Percentiles rank a stretch among this genome's conserved stretches.
Evolutionary conservation across 164 flowering plant genomes (phyloP).

Genomic region (Dillenia suffruticosa): DNA sequence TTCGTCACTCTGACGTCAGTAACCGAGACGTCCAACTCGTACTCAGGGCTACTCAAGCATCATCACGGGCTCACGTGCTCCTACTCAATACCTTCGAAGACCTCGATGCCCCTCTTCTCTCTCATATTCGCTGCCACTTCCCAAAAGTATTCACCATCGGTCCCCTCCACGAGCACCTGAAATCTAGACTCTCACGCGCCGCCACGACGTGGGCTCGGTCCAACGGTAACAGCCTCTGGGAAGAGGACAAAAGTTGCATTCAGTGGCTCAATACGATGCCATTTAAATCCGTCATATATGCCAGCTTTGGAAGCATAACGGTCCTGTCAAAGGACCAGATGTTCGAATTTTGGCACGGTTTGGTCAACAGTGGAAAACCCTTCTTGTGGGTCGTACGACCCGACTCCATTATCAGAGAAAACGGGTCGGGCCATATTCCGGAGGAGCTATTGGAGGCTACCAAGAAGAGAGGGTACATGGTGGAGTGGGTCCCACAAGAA

Average conservation of each 20-base stretch:
- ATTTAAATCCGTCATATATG: constrained; percentile 3
- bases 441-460: constrained; percentile 4
- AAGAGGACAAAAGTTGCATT: constrained; percentile 3
- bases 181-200: constrained; percentile 1
- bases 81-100: constrained; percentile 29
- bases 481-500: no score
- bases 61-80: constrained; percentile 15
- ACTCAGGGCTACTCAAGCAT: constrained; percentile 1
- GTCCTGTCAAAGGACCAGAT: constrained; percentile 1
- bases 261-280: constrained; percentile 5
- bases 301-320: constrained; percentile 6
- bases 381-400: constrained; percentile 21
- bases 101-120: constrained; percentile 22
- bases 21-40: constrained; percentile 6
- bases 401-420: constrained; percentile 4
- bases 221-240: background rate
- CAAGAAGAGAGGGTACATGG: constrained; percentile 6
- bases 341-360: constrained; percentile 4
- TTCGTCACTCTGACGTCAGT: constrained; percentile 6
- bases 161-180: constrained; percentile 22
- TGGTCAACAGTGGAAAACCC: constrained; percentile 13
- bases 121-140: constrained; percentile 13
- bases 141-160: constrained; percentile 23
- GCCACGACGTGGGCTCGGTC: background rate
- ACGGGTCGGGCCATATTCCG: background rate